Evolutionary conservation across 352 stramenopile genomes (phyloP), one percentile per base, ranked within the genome.

Genomic region (Halophytophthora polymorphica): DNA sequence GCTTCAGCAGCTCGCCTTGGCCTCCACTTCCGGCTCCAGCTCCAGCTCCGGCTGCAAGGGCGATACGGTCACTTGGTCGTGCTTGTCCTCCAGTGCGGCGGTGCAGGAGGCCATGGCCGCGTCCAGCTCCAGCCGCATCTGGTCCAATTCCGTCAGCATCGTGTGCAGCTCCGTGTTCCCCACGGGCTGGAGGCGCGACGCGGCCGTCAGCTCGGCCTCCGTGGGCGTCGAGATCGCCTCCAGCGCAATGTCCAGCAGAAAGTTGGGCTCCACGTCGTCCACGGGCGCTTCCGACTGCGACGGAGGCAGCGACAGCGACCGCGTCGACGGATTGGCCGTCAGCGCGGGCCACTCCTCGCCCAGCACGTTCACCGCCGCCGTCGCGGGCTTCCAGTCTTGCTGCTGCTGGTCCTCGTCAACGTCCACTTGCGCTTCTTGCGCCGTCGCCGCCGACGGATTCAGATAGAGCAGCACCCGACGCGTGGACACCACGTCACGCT

Each of bases 131-230:
- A 56, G 46, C 22, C 45, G 45, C 69, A 78, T 78, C 37, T 40
- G 44, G 58, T 73, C 59, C 43, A 78, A 43, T 31, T 78, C 69
- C 46, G 66, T 53, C 42, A 78, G 19, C 69, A 78, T 78, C 44
- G 31, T 50, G 11, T 58, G 58, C 11, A 78, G 50, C 37, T 78
- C 69, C 25, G 53, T 40, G 39, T 72, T 67, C 25, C 21, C 49
- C 28, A 68, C 62, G 5, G 51, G 46, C 43, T 67, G 58, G 11
- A 51, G 40, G 36, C 42, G 50, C 40, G 63, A 52, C 13, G 50
- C 57, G 15, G 23, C 42, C 1, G 65, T 33, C 21, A 49, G 60
- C 19, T 56, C 45, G 23, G 61, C 40, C 40, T 64, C 62, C 21
- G 50, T 53, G 42, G 64, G 61, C 50, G 59, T 63, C 22, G 56